Conservation (phyloP, 495 filamentous ascomycete species). For the Aspergillus biplanus region DNA sequence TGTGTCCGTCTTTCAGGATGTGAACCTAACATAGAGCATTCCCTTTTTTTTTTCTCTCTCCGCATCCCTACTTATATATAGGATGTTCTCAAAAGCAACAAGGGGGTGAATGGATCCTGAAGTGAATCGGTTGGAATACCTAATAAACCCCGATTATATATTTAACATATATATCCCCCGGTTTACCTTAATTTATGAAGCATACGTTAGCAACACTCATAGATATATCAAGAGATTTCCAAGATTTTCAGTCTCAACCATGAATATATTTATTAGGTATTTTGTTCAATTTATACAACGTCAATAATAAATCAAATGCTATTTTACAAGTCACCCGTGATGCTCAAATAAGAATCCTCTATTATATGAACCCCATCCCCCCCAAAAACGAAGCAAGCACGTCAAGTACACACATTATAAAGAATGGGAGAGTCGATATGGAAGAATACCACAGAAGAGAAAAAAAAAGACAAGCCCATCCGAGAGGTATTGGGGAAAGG, state of each 20-base stretch:
- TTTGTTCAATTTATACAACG: slow-evolving; percentile 45
- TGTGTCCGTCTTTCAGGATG: slow-evolving; percentile 52
- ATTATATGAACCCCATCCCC: slow-evolving; percentile 21
- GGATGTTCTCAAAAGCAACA: too few relatives aligned
- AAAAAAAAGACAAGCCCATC: slow-evolving; percentile 4
- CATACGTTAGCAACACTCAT: neutral
- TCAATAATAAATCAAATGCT: slow-evolving; percentile 38
- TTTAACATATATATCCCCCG: slow-evolving; percentile 2
- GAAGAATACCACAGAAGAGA: neutral
- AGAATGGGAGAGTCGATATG: slow-evolving; percentile 12
- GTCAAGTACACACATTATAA: slow-evolving; percentile 20
- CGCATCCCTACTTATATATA: too few relatives aligned
- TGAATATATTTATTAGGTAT: slow-evolving; percentile 12
- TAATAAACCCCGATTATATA: neutral
- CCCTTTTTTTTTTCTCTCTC: too few relatives aligned
- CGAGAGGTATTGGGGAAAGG: neutral
- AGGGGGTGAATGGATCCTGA: neutral
- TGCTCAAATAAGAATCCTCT: slow-evolving; percentile 27
- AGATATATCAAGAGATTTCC: too few relatives aligned
- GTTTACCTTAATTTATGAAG: neutral
- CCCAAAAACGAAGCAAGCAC: slow-evolving; percentile 16
- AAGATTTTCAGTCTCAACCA: too few relatives aligned
- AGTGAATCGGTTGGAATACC: neutral
- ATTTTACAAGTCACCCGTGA: slow-evolving; percentile 47
- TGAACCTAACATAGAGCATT: slow-evolving; percentile 43